Percentiles rank a stretch among this genome's conserved stretches.
Evolutionary conservation across 805 yeast species (phyloP).

Genomic region (Cyberlindnera lachancei): DNA sequence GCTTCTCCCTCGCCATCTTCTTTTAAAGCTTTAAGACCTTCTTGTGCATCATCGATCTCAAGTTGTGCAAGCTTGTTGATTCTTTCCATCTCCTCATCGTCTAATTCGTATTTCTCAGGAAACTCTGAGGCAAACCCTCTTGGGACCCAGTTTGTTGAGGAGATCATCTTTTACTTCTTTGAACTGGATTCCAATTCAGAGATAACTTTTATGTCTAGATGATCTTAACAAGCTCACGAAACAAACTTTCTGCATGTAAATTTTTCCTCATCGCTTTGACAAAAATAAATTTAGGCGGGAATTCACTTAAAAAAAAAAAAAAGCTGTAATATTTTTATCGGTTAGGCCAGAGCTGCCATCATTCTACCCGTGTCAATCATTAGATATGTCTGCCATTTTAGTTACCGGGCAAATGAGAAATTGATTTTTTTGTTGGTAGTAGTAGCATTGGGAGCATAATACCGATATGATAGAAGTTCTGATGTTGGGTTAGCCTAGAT

Average conservation of each 20-base stretch:
- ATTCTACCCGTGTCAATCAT: neutral
- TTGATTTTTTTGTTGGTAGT: too few species aligned
- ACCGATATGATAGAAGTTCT: too few species aligned
- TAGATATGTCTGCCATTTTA: too few species aligned
- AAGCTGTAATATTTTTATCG: neutral
- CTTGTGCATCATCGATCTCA: conserved; percentile 70
- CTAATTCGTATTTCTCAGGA: conserved; percentile 81
- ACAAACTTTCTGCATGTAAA: too few species aligned
- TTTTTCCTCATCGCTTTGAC: too few species aligned
- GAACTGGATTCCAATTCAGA: too few species aligned
- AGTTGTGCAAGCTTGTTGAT: conserved; percentile 79
- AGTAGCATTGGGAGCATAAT: too few species aligned
- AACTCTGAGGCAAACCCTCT: conserved; percentile 91
- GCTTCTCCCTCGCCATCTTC: conserved; percentile 16
- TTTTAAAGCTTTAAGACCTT: conserved; percentile 45
- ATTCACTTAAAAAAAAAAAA: conserved; percentile 1
- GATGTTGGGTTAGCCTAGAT: too few species aligned
- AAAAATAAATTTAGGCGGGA: too few species aligned
- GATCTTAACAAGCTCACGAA: too few species aligned
- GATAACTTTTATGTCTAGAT: too few species aligned
- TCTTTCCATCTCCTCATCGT: conserved; percentile 90
- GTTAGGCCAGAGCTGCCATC: neutral
- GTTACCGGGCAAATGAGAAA: too few species aligned
- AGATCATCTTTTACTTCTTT: conserved; percentile 52
- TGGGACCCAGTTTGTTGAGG: conserved; percentile 94